A percentile compares a stretch with the other conserved stretches of the same genome.
These are phyloP conservation scores for Candida mesenterica DNA, from an alignment of 1,139 yeast genomes.

Conservation along the genomic window DNA sequence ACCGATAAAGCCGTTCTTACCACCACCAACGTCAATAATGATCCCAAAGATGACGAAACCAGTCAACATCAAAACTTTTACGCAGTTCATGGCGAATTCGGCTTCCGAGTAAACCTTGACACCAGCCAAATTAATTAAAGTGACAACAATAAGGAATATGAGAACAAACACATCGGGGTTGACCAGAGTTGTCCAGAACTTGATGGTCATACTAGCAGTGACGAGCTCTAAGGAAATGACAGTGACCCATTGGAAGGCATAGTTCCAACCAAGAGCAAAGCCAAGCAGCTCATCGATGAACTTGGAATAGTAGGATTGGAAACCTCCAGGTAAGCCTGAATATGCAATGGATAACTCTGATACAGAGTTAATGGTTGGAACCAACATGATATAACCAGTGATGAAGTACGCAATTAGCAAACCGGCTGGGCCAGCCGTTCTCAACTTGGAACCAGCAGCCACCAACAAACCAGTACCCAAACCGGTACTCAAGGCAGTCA, in stretches of 20 bases:
- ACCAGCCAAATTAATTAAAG: slow-evolving; percentile 26
- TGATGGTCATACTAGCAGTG: slow-evolving; percentile 36
- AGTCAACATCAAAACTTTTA: slow-evolving; percentile 21
- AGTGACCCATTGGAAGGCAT: slow-evolving; percentile 35
- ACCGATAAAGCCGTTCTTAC: slow-evolving; percentile 25
- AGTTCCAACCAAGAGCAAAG: slow-evolving; percentile 39
- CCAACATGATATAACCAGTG: slow-evolving; percentile 34
- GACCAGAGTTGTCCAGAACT: slow-evolving; percentile 29
- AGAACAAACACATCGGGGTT: slow-evolving; percentile 30
- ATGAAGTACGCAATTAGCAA: slow-evolving; percentile 33
- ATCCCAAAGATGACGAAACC: slow-evolving; percentile 32
- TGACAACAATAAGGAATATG: slow-evolving; percentile 26
- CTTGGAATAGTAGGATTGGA: slow-evolving; percentile 32
- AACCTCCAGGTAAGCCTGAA: slow-evolving; percentile 33
- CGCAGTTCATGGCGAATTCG: slow-evolving; percentile 26
- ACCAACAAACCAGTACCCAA: slow-evolving; percentile 40
- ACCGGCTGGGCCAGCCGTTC: slow-evolving; percentile 35
- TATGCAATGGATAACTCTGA: slow-evolving; percentile 38
- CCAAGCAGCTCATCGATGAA: slow-evolving; percentile 36
- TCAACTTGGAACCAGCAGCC: slow-evolving; percentile 33
- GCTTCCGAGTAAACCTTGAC: slow-evolving; percentile 34
- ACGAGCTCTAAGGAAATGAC: slow-evolving; percentile 38
- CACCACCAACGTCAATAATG: slow-evolving; percentile 29
- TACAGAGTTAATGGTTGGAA: slow-evolving; percentile 36
- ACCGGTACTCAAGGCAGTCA: slow-evolving; percentile 36